Conservation (phyloP, 148 eudicot genomes). For the Oxyria digyna region DNA sequence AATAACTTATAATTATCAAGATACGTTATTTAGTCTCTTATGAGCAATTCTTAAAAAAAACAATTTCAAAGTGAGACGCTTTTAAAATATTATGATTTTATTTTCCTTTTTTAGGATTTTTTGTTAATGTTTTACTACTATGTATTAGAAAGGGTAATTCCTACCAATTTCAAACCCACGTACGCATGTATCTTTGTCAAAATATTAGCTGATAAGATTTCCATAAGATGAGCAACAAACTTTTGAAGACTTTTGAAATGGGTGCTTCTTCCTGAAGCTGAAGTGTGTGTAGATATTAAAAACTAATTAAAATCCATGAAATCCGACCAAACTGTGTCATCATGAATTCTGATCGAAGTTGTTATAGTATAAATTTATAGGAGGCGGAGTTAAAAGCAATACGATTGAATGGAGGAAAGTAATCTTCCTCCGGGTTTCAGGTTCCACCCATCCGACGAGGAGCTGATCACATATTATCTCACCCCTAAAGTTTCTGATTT, state of each 20-base stretch:
- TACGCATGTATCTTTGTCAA: too few species aligned
- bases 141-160: too few species aligned
- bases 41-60: too few species aligned
- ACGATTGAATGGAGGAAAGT: constrained; percentile 53
- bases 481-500: constrained; percentile 55
- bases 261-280: background rate
- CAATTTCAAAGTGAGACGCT: too few species aligned
- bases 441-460: constrained; percentile 83
- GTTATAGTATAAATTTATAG: background rate
- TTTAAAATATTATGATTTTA: too few species aligned
- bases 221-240: background rate
- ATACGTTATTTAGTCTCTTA: too few species aligned
- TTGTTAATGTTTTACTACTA: too few species aligned
- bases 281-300: background rate
- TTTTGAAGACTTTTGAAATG: background rate
- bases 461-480: constrained; percentile 59
- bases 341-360: background rate
- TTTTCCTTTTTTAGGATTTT: too few species aligned
- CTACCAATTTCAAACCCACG: too few species aligned
- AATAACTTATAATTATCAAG: too few species aligned
- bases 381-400: background rate
- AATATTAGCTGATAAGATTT: too few species aligned
- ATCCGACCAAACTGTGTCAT: background rate
- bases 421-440: constrained; percentile 88
- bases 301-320: background rate